Evolutionary conservation across 805 yeast genomes (phyloP), one percentile per base, ranked within the genome.

Genomic region (Lipomyces kockii): DNA sequence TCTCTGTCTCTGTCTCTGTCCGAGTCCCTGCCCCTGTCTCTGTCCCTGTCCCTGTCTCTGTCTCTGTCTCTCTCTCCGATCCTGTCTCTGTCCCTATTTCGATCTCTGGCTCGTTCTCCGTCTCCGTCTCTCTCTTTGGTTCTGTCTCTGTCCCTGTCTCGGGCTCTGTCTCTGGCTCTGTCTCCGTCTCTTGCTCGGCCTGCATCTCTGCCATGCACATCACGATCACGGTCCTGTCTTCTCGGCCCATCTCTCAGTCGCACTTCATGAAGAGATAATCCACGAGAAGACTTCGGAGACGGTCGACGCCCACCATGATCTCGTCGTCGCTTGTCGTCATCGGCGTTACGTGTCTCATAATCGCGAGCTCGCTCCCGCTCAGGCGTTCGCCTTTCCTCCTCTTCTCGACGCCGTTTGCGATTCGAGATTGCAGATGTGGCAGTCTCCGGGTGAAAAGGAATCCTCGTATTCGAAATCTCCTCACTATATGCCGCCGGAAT

Each of bases 331-430:
- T 58, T 58, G 43, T 49, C 27, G 34, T 32, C 43, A 32, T n/a
- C 11, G 8, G 37, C 39, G 25, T 53, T 53, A n/a, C 34, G 34
- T 29, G 27, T 53, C 55, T 7, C 49, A 57, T 34, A 22, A 6
- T 37, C 34, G 9, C 61, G 61, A 14, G 12, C 25, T 17, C 60
- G 27, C 49, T 37, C 29, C 12, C 60, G 49, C 54, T 39, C 34
- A 32, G 46, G 14, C 60, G 29, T 6, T 46, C 39, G 14, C 25
- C 27, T 27, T 11, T 43, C 62, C 46, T 62, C 63, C 3, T 62
- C 58, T 46, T 56, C 66, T 35, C 65, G 66, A 17, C 58, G 62
- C 25, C 63, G 58, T 29, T 65, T 65, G 22, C 68, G 59, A 29
- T 57, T 57, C 7, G 34, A 52, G 1, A 25, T 14, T 14, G 34